Percentiles rank a stretch among this genome's conserved stretches.
Conservation (phyloP, 2,329 filamentous ascomycete genomes). For the Cordyceps cateniannulata region DNA sequence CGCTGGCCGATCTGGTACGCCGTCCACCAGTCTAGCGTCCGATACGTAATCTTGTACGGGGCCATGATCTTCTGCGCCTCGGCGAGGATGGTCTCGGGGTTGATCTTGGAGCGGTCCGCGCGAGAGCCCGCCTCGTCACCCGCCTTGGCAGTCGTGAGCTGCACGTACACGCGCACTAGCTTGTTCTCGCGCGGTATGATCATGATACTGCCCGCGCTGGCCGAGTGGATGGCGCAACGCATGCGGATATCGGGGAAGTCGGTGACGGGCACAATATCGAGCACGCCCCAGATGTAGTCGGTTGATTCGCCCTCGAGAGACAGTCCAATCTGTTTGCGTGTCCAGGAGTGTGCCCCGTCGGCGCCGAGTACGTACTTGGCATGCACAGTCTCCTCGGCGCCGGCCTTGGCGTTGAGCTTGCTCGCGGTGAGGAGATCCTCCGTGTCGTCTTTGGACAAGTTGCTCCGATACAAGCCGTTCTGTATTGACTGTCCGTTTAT, state of each 20-base stretch:
- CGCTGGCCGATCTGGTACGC: conserved; percentile 67
- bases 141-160: conserved; percentile 44
- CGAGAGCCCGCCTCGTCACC: conserved; percentile 26
- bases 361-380: conserved; percentile 59
- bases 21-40: conserved; percentile 60
- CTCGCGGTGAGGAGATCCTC: conserved; percentile 37
- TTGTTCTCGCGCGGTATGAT: conserved; percentile 58
- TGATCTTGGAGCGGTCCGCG: conserved; percentile 56
- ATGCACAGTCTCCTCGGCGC: conserved; percentile 23
- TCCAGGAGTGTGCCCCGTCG: conserved; percentile 64
- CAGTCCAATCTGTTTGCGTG: conserved; percentile 49
- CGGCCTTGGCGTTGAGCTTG: conserved; percentile 18
- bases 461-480: conserved; percentile 55
- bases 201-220: conserved; percentile 52
- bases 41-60: conserved; percentile 60
- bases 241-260: conserved; percentile 56
- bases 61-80: conserved; percentile 57
- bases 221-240: conserved; percentile 52
- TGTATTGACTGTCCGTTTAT: conserved; percentile 32
- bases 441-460: conserved; percentile 50
- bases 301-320: conserved; percentile 49
- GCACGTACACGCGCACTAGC: conserved; percentile 59
- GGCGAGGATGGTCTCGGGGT: conserved; percentile 54
- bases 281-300: conserved; percentile 46
- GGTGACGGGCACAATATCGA: conserved; percentile 35